phyloP scores from a whole-genome alignment of 352 stramenopile species.

The Globisporangium paddicum region DNA sequence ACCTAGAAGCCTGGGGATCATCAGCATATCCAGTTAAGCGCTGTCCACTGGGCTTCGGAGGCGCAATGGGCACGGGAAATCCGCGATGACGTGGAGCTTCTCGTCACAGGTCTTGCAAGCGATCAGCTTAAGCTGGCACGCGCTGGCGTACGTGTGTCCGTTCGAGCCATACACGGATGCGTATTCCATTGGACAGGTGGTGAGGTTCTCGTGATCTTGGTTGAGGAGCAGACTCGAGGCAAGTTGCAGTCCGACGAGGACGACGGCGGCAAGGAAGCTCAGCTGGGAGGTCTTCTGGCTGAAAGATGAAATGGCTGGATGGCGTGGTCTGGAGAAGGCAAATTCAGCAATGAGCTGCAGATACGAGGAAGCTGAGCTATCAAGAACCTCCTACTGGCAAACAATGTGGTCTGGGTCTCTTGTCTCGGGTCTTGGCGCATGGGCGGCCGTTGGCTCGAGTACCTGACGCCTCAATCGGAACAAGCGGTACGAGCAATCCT shows the following conservation, averaged over 20 bases:
- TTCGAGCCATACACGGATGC: conserved; percentile 19
- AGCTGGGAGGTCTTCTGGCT: not conserved
- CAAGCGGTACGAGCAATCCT: too few species aligned
- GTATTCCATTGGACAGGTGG: not conserved
- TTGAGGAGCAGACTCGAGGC: not conserved
- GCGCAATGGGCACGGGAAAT: not conserved
- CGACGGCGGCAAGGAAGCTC: not conserved
- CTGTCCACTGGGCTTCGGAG: not conserved
- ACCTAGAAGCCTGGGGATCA: too few species aligned
- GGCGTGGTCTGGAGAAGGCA: not conserved
- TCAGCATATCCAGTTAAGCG: not conserved
- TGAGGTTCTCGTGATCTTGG: not conserved
- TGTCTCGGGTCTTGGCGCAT: too few species aligned
- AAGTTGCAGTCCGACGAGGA: not conserved
- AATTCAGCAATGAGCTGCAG: not conserved
- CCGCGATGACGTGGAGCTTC: not conserved
- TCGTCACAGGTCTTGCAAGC: conserved; percentile 10
- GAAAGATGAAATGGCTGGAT: not conserved
- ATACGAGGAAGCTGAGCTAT: too few species aligned
- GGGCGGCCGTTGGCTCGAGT: too few species aligned
- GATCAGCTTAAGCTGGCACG: conserved; percentile 10
- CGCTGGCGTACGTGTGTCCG: conserved; percentile 18
- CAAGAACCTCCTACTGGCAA: too few species aligned
- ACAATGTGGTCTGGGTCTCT: too few species aligned
- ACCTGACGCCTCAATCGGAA: too few species aligned